These are phyloP conservation scores for Thalassiosira ordinaria DNA, from an alignment of 352 stramenopile species.

Conservation along the genomic window DNA sequence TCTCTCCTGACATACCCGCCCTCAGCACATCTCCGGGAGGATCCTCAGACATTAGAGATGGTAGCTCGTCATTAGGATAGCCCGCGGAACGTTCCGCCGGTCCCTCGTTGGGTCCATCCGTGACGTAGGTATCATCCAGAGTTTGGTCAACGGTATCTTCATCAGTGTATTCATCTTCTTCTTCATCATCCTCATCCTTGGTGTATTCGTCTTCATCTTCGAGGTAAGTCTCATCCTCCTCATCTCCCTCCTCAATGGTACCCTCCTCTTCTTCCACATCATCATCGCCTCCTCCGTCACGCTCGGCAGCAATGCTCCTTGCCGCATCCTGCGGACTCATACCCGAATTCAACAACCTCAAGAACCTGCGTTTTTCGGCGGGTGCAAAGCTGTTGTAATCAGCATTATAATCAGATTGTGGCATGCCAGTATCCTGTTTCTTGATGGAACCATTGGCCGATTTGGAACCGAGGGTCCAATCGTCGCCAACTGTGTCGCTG, in stretches of 20 bases:
- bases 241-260: not conserved
- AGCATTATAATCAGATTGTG: conserved; percentile 30
- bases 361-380: conserved; percentile 78
- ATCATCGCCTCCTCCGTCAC: conserved; percentile 22
- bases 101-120: not conserved
- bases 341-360: conserved; percentile 73
- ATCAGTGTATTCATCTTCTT: conserved; percentile 9
- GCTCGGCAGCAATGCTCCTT: conserved; percentile 54
- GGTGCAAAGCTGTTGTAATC: conserved; percentile 73
- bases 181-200: conserved; percentile 8
- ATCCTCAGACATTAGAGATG: conserved; percentile 24
- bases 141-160: conserved; percentile 7
- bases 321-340: conserved; percentile 64
- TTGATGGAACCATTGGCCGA: conserved; percentile 3
- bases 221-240: conserved; percentile 15
- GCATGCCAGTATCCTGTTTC: conserved; percentile 4
- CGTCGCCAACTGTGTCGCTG: not conserved
- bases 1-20: conserved; percentile 26
- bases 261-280: conserved; percentile 2
- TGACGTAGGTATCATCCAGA: not conserved
- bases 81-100: not conserved
- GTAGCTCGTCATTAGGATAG: conserved; percentile 22
- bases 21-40: conserved; percentile 26
- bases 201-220: conserved; percentile 12
- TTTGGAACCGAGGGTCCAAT: not conserved